A percentile compares a stretch with the other conserved stretches of the same genome.
phyloP scores from a whole-genome alignment of 768 basidiomycete species.

The Pleurotus sapidus region DNA sequence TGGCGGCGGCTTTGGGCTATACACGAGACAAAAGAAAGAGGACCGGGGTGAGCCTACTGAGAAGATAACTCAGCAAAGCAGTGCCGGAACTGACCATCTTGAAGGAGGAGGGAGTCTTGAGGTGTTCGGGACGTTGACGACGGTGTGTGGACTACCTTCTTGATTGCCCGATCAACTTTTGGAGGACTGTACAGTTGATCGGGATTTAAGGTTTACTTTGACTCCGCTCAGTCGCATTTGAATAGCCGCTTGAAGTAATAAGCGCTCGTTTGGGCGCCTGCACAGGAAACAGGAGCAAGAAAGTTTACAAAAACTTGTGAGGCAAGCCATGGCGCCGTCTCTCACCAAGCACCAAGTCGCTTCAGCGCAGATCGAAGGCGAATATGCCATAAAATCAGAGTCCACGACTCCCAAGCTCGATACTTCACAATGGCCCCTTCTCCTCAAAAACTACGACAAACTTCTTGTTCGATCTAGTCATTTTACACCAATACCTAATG shows the following conservation, averaged over 20 bases:
- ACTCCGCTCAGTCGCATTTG: not conserved
- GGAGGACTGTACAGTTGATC: slow-evolving; percentile 52
- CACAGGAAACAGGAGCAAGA: not conserved
- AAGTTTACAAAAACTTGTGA: not conserved
- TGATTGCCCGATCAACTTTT: slow-evolving; percentile 3
- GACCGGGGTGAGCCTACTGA: slow-evolving; percentile 80
- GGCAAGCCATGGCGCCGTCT: slow-evolving; percentile 34
- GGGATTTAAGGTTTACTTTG: slow-evolving; percentile 24
- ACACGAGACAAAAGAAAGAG: slow-evolving; percentile 20
- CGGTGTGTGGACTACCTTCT: no score
- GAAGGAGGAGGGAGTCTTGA: slow-evolving; percentile 34
- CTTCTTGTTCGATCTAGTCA: slow-evolving; percentile 91
- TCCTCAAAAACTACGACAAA: slow-evolving; percentile 99
- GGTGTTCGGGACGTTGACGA: slow-evolving; percentile 14
- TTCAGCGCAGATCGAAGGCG: slow-evolving; percentile 69
- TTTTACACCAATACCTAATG: slow-evolving; percentile 96
- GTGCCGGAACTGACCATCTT: slow-evolving; percentile 75
- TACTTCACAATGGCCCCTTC: slow-evolving; percentile 96
- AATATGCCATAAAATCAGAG: slow-evolving; percentile 84
- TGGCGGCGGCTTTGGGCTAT: slow-evolving; percentile 61
- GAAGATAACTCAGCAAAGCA: slow-evolving; percentile 90
- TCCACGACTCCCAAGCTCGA: slow-evolving; percentile 72
- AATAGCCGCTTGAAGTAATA: not conserved
- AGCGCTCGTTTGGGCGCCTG: not conserved
- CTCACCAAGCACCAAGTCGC: slow-evolving; percentile 69